phyloP scores from a whole-genome alignment of 225 moss, liverwort and hornwort genomes.

The Rhytidiadelphus loreus region DNA sequence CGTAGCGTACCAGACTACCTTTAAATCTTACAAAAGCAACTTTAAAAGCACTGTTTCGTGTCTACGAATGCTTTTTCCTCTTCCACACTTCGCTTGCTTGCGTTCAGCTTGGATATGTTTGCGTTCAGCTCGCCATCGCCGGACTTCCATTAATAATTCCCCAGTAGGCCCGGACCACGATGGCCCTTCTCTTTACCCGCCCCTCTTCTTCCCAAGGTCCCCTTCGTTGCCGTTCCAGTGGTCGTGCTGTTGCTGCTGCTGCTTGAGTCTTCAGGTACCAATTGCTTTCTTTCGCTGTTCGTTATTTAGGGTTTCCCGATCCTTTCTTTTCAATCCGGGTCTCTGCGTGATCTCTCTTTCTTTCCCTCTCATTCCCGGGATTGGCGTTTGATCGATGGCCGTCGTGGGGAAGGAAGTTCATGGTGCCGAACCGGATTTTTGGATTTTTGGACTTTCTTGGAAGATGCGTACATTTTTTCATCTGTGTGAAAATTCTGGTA shows the following conservation, averaged over 20 bases:
- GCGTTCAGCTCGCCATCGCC: not conserved
- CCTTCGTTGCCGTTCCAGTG: not conserved
- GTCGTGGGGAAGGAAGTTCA: not conserved
- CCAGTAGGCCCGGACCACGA: not conserved
- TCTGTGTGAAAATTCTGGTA: not conserved
- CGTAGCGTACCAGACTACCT: not conserved
- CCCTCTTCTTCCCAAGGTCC: not conserved
- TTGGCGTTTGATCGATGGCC: not conserved
- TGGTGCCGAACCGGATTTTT: not conserved
- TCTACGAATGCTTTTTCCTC: no score
- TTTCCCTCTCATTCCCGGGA: not conserved
- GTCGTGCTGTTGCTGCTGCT: not conserved
- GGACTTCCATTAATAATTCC: not conserved
- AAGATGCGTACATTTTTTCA: not conserved
- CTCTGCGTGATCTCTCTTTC: not conserved
- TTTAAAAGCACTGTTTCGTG: not conserved
- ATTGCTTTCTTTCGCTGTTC: not conserved
- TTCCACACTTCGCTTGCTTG: not conserved
- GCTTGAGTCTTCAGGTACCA: not conserved
- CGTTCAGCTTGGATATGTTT: not conserved
- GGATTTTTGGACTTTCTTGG: not conserved
- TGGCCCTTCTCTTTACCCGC: not conserved
- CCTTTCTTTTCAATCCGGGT: not conserved
- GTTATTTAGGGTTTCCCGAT: conserved; percentile 1
- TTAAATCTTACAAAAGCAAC: not conserved